These are phyloP conservation scores for Colletotrichum tanaceti DNA, from an alignment of 2,329 filamentous ascomycete species.

Conservation along the genomic window DNA sequence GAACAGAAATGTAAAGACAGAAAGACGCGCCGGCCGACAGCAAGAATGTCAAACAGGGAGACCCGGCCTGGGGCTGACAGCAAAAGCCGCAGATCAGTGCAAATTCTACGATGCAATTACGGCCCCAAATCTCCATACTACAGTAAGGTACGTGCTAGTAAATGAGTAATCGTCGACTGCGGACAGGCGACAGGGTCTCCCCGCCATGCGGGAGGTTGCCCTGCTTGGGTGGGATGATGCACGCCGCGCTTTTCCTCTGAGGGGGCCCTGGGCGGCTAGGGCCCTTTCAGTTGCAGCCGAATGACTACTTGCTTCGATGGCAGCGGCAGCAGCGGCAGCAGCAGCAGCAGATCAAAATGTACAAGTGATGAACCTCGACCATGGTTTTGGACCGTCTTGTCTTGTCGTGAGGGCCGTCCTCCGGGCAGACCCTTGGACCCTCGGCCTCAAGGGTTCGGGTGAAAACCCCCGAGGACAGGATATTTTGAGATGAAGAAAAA, in stretches of 20 bases:
- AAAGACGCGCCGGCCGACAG: neutral
- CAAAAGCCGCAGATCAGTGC: neutral
- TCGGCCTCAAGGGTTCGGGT: constrained; percentile 3
- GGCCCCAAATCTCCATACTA: no score
- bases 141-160: no score
- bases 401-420: neutral
- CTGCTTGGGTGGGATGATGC: constrained; percentile 17
- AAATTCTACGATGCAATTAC: neutral
- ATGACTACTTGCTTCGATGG: constrained; percentile 22
- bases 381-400: constrained; percentile 4
- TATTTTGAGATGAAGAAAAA: no score
- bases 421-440: constrained; percentile 32
- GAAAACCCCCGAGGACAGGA: neutral
- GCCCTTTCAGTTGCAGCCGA: no score
- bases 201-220: constrained; percentile 13
- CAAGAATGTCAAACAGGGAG: neutral
- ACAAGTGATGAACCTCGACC: neutral
- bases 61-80: neutral
- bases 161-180: no score
- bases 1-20: constrained; percentile 16
- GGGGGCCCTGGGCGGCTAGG: neutral
- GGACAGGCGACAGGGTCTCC: constrained; percentile 9
- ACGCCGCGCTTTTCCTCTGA: neutral
- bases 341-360: no score
- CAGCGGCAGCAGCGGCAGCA: no score